Conservation (phyloP, 2,329 filamentous ascomycete species). For the Aspergillus sclerotialis region DNA sequence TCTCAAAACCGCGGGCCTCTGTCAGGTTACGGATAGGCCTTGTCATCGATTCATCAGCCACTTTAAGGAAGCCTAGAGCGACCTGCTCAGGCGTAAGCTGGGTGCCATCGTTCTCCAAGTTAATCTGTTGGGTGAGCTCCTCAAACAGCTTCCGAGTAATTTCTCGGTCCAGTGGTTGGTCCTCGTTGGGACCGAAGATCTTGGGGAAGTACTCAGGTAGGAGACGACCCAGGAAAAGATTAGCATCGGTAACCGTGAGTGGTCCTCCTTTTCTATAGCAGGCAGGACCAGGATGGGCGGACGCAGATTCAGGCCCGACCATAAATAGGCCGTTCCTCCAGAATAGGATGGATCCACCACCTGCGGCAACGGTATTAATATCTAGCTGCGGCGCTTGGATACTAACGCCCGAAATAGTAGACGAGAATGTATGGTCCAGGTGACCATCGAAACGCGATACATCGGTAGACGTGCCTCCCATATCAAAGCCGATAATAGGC, state of each 20-base stretch:
- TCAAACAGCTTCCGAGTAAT: constrained; percentile 70
- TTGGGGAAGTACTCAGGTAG: constrained; percentile 92
- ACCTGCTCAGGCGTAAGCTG: constrained; percentile 26
- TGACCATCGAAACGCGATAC: constrained; percentile 78
- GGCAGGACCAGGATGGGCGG: constrained; percentile 83
- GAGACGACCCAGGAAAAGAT: constrained; percentile 76
- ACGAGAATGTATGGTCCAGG: constrained; percentile 92
- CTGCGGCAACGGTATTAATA: constrained; percentile 91
- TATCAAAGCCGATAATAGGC: constrained; percentile 41
- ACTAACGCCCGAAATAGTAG: constrained; percentile 86
- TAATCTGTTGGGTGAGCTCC: constrained; percentile 57
- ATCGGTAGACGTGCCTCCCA: constrained; percentile 90
- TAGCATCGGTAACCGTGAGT: constrained; percentile 86
- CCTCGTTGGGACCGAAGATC: constrained; percentile 86
- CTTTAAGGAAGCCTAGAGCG: constrained; percentile 35
- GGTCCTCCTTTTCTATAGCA: constrained; percentile 91
- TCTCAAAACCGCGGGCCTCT: constrained; percentile 87
- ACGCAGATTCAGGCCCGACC: constrained; percentile 84
- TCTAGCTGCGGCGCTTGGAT: constrained; percentile 89
- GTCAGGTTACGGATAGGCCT: constrained; percentile 84
- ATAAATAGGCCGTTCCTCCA: constrained; percentile 88
- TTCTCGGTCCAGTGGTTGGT: constrained; percentile 70
- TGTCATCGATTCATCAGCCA: constrained; percentile 38
- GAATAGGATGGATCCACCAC: constrained; percentile 64
- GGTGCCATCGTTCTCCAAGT: constrained; percentile 31